Percentiles rank a stretch among this genome's conserved stretches.
These are phyloP conservation scores for Pythium graminicola DNA, from an alignment of 352 stramenopile species.

Conservation along the genomic window DNA sequence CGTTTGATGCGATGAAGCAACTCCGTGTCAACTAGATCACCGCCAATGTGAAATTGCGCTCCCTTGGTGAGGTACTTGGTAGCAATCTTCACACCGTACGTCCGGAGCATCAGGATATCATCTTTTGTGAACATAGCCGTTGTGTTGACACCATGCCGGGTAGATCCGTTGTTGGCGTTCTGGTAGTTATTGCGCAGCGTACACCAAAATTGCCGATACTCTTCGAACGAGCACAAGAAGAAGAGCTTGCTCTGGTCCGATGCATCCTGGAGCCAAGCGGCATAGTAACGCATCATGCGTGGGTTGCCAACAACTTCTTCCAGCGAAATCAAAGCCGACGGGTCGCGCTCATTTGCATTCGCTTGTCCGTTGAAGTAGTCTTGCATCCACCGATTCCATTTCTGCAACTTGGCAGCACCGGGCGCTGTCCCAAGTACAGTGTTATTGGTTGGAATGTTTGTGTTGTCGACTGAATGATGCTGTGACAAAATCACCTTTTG, in stretches of 20 bases:
- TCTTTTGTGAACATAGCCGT: constrained; percentile 69
- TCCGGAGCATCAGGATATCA: constrained; percentile 74
- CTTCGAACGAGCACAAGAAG: constrained; percentile 38
- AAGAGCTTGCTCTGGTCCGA: constrained; percentile 38
- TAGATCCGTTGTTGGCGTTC: constrained; percentile 6
- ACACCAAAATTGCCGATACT: constrained; percentile 36
- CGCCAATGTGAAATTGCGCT: constrained; percentile 76
- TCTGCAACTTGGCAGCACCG: constrained; percentile 69
- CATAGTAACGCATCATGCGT: constrained; percentile 47
- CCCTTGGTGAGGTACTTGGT: constrained; percentile 79
- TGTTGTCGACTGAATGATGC: constrained; percentile 27
- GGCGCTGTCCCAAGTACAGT: constrained; percentile 19
- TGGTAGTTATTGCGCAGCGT: constrained; percentile 29
- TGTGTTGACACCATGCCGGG: constrained; percentile 9
- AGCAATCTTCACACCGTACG: constrained; percentile 82
- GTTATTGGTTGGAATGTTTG: constrained; percentile 7
- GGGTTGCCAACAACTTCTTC: constrained; percentile 39
- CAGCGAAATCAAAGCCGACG: constrained; percentile 23
- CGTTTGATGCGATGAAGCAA: constrained; percentile 68
- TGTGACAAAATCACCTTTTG: constrained; percentile 64
- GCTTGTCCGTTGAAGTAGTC: constrained; percentile 28
- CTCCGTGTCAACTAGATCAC: constrained; percentile 46
- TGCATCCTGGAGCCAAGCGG: constrained; percentile 28
- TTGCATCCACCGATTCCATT: constrained; percentile 44
- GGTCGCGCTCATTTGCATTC: constrained; percentile 18